A percentile compares a stretch with the other conserved stretches of the same genome.
Evolutionary conservation across 805 yeast genomes (phyloP).

Genomic region (Metschnikowia kunwiensis): DNA sequence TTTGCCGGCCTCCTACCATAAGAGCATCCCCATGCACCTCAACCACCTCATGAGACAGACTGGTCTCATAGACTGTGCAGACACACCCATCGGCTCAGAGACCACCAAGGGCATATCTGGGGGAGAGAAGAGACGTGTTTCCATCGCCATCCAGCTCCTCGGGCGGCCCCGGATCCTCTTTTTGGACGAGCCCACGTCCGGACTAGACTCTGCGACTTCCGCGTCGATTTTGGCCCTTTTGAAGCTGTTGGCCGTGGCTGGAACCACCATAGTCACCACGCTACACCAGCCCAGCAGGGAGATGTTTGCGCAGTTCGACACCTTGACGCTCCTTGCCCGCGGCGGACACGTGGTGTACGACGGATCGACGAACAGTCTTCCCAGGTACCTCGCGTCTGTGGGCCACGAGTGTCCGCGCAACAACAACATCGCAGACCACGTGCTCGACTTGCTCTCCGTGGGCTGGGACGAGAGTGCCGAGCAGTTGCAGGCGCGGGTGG

Average conservation of each 20-base stretch:
- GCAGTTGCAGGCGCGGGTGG: conserved; percentile 22
- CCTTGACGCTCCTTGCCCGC: conserved; percentile 67
- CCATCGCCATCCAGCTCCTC: conserved; percentile 75
- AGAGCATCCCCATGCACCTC: conserved; percentile 46
- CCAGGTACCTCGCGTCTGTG: conserved; percentile 43
- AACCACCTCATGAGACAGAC: conserved; percentile 58
- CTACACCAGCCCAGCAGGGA: conserved; percentile 83
- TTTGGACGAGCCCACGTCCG: conserved; percentile 88
- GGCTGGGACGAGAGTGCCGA: conserved; percentile 26
- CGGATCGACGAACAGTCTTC: conserved; percentile 50
- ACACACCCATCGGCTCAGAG: conserved; percentile 51
- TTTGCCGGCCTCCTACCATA: conserved; percentile 41
- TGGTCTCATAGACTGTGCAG: conserved; percentile 74
- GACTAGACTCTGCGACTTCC: conserved; percentile 79
- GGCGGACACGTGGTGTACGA: conserved; percentile 71
- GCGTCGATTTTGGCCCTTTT: conserved; percentile 61
- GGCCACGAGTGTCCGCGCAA: conserved; percentile 58
- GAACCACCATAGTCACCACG: conserved; percentile 66
- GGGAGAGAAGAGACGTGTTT: conserved; percentile 73
- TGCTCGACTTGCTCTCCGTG: conserved; percentile 65
- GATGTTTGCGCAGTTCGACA: conserved; percentile 62
- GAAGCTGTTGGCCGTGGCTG: conserved; percentile 54
- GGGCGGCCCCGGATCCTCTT: conserved; percentile 69
- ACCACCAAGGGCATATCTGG: conserved; percentile 41
- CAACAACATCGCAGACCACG: conserved; percentile 71